Conservation (phyloP, 768 basidiomycete species). For the Phanerodontia chrysosporium region DNA sequence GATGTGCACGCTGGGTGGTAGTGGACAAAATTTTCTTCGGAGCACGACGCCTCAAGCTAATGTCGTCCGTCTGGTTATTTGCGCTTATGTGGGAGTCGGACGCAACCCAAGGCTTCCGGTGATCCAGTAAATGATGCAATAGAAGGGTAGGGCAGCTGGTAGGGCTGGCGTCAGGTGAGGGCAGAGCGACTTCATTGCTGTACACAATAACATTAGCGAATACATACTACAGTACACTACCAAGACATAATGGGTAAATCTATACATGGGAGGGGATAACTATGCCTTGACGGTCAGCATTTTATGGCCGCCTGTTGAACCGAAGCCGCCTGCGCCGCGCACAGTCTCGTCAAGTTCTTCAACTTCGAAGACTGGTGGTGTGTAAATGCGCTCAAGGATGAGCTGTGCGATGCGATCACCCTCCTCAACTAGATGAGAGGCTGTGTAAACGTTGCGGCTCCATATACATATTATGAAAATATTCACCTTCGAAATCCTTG, state of each 20-base stretch:
- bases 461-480: not conserved
- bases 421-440: conserved; percentile 59
- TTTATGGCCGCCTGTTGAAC: conserved; percentile 87
- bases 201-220: not conserved
- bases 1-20: too few species aligned
- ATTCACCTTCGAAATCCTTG: conserved; percentile 77
- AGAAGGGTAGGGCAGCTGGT: too few species aligned
- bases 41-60: too few species aligned
- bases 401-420: conserved; percentile 97
- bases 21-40: too few species aligned
- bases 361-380: conserved; percentile 83
- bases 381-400: conserved; percentile 86
- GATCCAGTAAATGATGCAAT: too few species aligned
- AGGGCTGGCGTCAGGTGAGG: too few species aligned
- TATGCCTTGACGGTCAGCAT: too few species aligned
- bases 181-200: too few species aligned
- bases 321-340: conserved; percentile 85
- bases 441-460: not conserved
- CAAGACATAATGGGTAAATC: not conserved
- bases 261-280: conserved; percentile 9
- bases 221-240: not conserved
- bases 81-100: too few species aligned
- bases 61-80: too few species aligned
- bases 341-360: conserved; percentile 83
- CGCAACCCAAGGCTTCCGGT: too few species aligned